Base-by-base conservation (phyloP, 352 stramenopile genomes). In the Phytophthora hybrid region DNA sequence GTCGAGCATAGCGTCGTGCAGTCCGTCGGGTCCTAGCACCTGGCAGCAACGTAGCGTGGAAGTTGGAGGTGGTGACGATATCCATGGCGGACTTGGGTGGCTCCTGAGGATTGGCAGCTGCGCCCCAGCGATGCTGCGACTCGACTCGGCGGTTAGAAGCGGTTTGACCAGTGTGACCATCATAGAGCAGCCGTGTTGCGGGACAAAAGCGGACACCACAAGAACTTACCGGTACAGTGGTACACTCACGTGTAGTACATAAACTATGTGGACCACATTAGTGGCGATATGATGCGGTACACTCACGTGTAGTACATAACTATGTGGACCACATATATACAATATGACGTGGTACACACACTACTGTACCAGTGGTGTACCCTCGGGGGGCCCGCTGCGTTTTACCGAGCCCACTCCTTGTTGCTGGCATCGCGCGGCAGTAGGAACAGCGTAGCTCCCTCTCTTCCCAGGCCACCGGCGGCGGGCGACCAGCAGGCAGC, bases 11-110 rank as follows among this genome's bases (percentile, higher is more conserved):
- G 9, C 77, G 18, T 87, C 89, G 10, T 47, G 3, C 44, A 54
- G 31, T 5, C 47, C 44, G 23, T 23, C 0, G 13, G 2, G 1
- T 3, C 8, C 10, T 69, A 76, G 80, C 55, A 93, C 89, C 88
- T 82, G 83, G 79, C 59, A 96, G 82, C 65, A 96, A 71, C 69
- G 89, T 96, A 46, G 90, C 90, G 75, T 96, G 90, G 76, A 96
- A 95, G 78, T 96, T 96, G 78, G 90, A 95, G 44, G 90, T 96
- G 54, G 90, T 95, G 31, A 96, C 88, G 62, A 96, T 93, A 70
- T 96, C 89, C 87, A 93, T 96, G 11, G 62, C 23, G 16, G n/a
- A 21, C 23, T 29, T 32, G 31, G 29, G 4, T 16, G 29, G 31
- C 31, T 49, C 44, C 31, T 31, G 32, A 18, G 21, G 37, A 41